Base-by-base conservation (phyloP, 2,329 filamentous ascomycete species). In the Coniella lustricola region DNA sequence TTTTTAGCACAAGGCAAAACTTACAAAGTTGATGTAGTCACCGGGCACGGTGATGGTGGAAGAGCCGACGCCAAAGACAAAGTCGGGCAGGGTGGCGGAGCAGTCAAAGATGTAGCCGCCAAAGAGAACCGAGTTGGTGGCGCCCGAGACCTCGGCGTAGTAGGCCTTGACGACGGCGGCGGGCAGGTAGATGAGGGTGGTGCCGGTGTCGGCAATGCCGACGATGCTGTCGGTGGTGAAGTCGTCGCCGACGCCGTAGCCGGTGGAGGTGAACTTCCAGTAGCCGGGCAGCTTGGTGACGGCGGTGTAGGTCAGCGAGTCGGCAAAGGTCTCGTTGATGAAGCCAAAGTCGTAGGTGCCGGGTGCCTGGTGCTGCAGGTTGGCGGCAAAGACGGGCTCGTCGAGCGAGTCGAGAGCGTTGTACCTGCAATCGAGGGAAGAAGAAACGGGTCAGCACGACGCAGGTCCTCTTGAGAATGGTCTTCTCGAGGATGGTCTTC, bases 141-240 rank as follows among this genome's bases (percentile, higher is more conserved):
- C 69, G 13, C 71, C 68, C 2, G 60, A 41, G 3, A 82, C 70
- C 50, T 72, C 53, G 14, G 50, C 55, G 60, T 80, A 82, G 64
- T 81, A 82, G 8, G 66, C 69, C 20, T 62, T 55, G 36, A 74
- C 73, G 37, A 80, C 64, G 14, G 66, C 57, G 39, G 66, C 60
- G 54, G 71, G 67, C 51, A 78, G 65, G 48, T 79, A 65, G 58
- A 81, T 69, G 48, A 82, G 68, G 14, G 77, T 77, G 12, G 78
- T 80, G 47, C 79, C 79, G 10, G 79, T 82, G 63, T 82, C 79
- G 21, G 74, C 73, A 51, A 81, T 80, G 17, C 74, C 73, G 9
- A 54, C 58, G 41, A 67, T 53, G 52, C 37, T 20, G 56, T 46
- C 14, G 48, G 55, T 51, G 53, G 50, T 50, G 25, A 62, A 18